phyloP scores from a whole-genome alignment of 139 green algal species.

The Closterium sp. region DNA sequence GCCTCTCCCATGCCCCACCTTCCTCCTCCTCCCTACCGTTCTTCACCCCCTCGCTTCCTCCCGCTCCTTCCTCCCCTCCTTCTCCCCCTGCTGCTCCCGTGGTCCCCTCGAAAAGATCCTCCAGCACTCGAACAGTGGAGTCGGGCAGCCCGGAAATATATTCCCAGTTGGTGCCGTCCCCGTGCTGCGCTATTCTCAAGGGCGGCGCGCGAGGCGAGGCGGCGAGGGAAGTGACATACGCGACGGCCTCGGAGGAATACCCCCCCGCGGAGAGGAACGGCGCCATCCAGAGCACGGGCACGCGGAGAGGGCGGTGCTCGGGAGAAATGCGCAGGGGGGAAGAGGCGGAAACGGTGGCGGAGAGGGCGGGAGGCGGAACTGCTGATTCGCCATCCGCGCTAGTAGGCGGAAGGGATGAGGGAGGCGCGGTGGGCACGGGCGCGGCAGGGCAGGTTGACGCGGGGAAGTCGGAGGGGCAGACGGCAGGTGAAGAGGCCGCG shows the following conservation, averaged over 20 bases:
- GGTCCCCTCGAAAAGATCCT: background rate
- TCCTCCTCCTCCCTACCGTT: background rate
- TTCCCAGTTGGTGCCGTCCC: constrained; percentile 20
- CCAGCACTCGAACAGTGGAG: background rate
- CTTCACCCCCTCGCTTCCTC: background rate
- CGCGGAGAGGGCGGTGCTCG: background rate
- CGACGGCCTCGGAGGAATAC: constrained; percentile 47
- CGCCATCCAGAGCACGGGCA: constrained; percentile 42
- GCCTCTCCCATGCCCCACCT: background rate
- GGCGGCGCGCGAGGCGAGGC: background rate
- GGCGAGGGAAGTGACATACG: constrained; percentile 15
- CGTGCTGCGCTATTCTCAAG: constrained; percentile 35
- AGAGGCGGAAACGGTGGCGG: background rate
- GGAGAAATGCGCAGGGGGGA: background rate
- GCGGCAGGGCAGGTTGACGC: background rate
- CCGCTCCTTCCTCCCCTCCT: background rate
- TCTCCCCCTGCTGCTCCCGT: background rate
- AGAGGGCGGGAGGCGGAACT: background rate
- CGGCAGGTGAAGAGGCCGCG: background rate
- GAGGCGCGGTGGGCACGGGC: too few relatives aligned
- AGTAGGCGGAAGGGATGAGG: background rate
- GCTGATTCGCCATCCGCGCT: background rate
- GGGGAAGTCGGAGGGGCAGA: background rate
- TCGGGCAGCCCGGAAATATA: constrained; percentile 36
- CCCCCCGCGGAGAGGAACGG: constrained; percentile 43